A percentile compares a stretch with the other conserved stretches of the same genome.
Evolutionary conservation across 108 stramenopile genomes (phyloP).

Genomic region (Cyclostephanos invisitatus): DNA sequence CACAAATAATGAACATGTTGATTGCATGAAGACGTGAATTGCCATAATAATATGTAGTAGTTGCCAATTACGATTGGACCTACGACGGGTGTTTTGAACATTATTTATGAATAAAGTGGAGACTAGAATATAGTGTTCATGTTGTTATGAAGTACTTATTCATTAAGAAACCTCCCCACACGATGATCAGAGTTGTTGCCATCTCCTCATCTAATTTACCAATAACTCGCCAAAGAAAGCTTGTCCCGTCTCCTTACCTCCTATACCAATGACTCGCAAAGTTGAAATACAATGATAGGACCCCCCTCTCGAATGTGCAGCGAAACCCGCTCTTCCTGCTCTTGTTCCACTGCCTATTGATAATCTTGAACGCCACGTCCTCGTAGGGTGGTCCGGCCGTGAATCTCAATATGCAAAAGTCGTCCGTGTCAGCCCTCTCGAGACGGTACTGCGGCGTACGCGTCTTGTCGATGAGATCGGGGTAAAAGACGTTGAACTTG

Average conservation of each 20-base stretch:
- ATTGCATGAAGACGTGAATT: no score
- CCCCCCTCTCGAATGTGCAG: conserved; percentile 96
- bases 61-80: no score
- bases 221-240: background rate
- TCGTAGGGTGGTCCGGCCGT: conserved; percentile 98
- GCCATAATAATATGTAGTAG: no score
- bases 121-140: no score
- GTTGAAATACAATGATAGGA: conserved; percentile 95
- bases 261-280: conserved; percentile 96
- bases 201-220: no score
- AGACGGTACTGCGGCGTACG: conserved; percentile 93
- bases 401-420: conserved; percentile 98
- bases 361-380: conserved; percentile 99
- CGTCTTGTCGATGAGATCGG: conserved; percentile 96
- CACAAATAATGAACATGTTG: no score
- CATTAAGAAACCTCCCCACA: no score
- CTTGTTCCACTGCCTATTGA: conserved; percentile 97
- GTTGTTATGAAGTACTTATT: no score
- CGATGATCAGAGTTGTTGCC: no score
- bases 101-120: no score
- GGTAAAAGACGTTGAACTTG: conserved; percentile 99
- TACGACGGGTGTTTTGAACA: no score
- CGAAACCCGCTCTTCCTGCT: conserved; percentile 92
- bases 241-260: conserved; percentile 54
- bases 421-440: conserved; percentile 87